phyloP scores from a whole-genome alignment of 768 basidiomycete genomes.

The Xerocomellus chrysenteron region DNA sequence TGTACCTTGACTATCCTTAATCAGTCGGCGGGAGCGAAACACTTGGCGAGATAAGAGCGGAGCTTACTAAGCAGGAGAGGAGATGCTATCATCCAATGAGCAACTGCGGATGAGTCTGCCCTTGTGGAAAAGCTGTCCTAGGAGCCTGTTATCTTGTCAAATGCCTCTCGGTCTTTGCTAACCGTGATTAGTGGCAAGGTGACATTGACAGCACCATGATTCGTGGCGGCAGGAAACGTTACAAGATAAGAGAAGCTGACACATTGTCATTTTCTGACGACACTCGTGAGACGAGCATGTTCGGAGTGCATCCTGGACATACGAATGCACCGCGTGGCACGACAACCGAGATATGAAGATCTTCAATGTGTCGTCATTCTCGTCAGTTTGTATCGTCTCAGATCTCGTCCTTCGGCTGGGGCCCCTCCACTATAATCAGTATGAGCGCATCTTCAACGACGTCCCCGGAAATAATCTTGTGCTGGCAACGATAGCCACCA shows the following conservation, averaged over 20 bases:
- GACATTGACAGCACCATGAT: constrained; percentile 7
- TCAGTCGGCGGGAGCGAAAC: background rate
- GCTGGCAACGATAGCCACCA: background rate
- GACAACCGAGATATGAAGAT: too few species aligned
- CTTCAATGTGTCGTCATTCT: too few species aligned
- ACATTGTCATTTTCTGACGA: background rate
- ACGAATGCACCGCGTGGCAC: background rate
- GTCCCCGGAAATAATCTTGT: background rate
- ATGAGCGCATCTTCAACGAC: background rate
- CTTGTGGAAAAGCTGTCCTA: background rate
- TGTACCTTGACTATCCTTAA: constrained; percentile 4
- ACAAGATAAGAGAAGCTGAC: constrained; percentile 15
- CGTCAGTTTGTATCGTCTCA: too few species aligned
- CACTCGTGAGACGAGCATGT: background rate
- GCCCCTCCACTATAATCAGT: background rate
- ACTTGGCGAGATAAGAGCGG: constrained; percentile 21
- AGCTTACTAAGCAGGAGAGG: constrained; percentile 22
- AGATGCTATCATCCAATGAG: constrained; percentile 24
- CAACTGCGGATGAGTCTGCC: background rate
- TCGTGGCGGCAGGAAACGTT: background rate
- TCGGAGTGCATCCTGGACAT: background rate
- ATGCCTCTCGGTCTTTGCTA: background rate
- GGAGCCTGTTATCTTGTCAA: constrained; percentile 18
- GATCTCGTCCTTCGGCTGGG: too few species aligned
- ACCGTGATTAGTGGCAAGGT: background rate